These are phyloP conservation scores for Chlamydomonas applanata DNA, from an alignment of 139 green algal species.

Conservation along the genomic window DNA sequence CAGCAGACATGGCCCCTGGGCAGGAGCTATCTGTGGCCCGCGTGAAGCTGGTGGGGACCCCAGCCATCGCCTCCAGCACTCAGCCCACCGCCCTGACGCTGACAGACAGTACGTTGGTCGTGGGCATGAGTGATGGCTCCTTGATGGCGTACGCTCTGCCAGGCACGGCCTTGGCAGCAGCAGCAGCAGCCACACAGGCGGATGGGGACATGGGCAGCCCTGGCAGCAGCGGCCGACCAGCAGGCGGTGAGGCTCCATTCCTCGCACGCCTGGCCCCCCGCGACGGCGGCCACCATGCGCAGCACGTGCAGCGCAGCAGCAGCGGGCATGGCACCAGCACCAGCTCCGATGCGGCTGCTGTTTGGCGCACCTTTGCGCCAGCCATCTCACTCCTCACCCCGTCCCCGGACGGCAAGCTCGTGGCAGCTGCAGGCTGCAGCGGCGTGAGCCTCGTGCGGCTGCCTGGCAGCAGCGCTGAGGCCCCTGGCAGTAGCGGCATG, in stretches of 20 bases:
- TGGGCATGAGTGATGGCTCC: background rate
- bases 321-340: background rate
- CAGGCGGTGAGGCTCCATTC: background rate
- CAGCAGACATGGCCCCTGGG: background rate
- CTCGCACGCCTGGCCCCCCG: background rate
- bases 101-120: background rate
- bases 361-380: constrained; percentile 31
- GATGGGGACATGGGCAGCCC: too few relatives aligned
- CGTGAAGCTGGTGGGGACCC: constrained; percentile 5
- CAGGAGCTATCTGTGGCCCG: background rate
- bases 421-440: constrained; percentile 63
- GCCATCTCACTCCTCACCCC: constrained; percentile 48
- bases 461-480: background rate
- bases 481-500: background rate
- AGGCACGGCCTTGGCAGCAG: background rate
- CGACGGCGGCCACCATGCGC: background rate
- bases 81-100: constrained; percentile 2
- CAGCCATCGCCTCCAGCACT: background rate
- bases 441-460: constrained; percentile 44
- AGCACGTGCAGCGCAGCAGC: background rate
- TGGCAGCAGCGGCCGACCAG: background rate
- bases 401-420: constrained; percentile 59
- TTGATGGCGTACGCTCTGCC: constrained; percentile 1
- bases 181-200: background rate
- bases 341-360: background rate